Base-by-base conservation (phyloP, 306 rosid species). In the Leucaena leucocephala region DNA sequence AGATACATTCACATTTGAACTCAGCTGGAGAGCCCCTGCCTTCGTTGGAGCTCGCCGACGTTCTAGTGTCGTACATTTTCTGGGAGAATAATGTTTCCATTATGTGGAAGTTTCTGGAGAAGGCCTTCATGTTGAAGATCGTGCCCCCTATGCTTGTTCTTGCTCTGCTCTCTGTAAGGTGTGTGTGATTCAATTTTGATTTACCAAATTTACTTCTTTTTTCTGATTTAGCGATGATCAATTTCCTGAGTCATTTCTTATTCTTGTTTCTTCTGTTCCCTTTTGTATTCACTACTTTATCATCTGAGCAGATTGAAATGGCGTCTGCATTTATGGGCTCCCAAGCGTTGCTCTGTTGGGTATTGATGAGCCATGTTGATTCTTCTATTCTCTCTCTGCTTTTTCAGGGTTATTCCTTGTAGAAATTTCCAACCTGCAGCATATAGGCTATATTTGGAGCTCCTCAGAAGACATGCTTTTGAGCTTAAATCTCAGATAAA, bases 1-100 rank as follows among this genome's bases (percentile, higher is more conserved):
- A 91, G 80, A 76, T 93, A 78, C 87, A 93, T 55, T 89, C 99
- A 9, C 86, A 72, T 71, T 83, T 95, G 87, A 89, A 77, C 78
- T 89, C 98, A 33, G 87, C 85, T 17, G 98, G 98, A 52, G 94
- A 90, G 68, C 62, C 89, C 45, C 46, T 91, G 71, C 99, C 99
- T 7, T 95, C 99, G 3, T 77, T 80, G 19, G 90, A 95, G 80
- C 92, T 93, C 2, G 97, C 98, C 7, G 75, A 88, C 36, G 84
- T 89, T 2, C 78, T 95, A 70, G 98, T 95, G 12, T 89, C 97
- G 16, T 78, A 91, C 89, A 91, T 95, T 88, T 95, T 87, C 65
- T 95, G 99, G 99, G 97, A 93, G 0, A 93, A 95, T 77, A 93
- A 95, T 84, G 96, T 91, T 22, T 97, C 99, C 62, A 82, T 90